Evolutionary conservation across 331 rosid species (phyloP).

Genomic region (Saraca asoca): DNA sequence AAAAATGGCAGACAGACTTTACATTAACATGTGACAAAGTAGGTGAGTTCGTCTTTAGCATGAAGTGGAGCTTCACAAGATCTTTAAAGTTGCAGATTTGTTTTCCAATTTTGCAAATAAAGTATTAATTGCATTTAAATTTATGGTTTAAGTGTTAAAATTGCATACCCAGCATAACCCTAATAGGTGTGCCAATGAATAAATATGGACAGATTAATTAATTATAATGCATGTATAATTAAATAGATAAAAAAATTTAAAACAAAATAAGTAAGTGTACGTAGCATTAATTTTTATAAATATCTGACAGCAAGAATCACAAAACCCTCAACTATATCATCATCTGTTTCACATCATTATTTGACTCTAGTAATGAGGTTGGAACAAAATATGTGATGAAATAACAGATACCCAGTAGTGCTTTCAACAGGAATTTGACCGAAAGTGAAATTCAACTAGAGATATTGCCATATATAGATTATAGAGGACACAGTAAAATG

Average conservation of each 20-base stretch:
- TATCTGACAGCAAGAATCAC: conserved; percentile 9
- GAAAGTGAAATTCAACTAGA: background rate
- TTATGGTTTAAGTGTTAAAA: too few species aligned
- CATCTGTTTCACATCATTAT: background rate
- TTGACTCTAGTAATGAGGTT: background rate
- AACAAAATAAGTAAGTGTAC: too few species aligned
- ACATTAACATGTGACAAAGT: conserved; percentile 29
- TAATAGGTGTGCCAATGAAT: too few species aligned
- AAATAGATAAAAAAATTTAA: too few species aligned
- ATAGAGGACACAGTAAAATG: background rate
- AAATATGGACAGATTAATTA: too few species aligned
- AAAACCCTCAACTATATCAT: background rate
- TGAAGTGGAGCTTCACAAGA: conserved; percentile 43
- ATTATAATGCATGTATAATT: too few species aligned
- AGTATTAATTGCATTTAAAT: too few species aligned
- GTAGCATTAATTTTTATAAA: too few species aligned
- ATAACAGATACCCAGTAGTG: background rate
- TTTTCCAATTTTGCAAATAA: conserved; percentile 4
- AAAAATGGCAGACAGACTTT: conserved; percentile 60
- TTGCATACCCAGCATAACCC: too few species aligned
- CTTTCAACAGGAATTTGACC: background rate
- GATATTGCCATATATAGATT: conserved; percentile 21
- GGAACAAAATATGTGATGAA: background rate
- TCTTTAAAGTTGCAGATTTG: conserved; percentile 37
- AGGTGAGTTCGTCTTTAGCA: conserved; percentile 29